phyloP scores from a whole-genome alignment of 2,329 filamentous ascomycete genomes.

The Trichophyton schoenleinii region DNA sequence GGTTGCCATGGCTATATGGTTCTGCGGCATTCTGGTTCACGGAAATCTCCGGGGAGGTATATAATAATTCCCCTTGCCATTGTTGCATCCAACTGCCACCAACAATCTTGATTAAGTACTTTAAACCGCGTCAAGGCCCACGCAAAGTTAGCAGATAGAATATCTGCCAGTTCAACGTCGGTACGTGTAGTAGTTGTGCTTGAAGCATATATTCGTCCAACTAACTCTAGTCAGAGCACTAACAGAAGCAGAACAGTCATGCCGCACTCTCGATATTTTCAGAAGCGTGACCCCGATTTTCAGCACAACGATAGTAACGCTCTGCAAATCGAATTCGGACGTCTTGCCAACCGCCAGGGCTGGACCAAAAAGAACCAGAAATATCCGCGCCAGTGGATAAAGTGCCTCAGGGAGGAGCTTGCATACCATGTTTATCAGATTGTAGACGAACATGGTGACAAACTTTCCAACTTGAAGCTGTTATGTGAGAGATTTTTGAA shows the following conservation, averaged over 20 bases:
- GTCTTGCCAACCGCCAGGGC: slow-evolving; percentile 2
- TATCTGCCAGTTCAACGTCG: neutral
- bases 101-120: no score
- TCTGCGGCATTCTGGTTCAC: neutral
- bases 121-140: no score
- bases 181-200: no score
- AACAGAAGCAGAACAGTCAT: neutral
- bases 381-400: neutral
- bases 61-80: neutral
- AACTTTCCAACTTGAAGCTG: neutral
- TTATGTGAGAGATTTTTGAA: neutral
- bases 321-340: slow-evolving; percentile 5
- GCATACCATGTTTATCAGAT: neutral
- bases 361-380: slow-evolving; percentile 5
- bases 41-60: neutral
- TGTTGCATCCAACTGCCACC: neutral
- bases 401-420: neutral
- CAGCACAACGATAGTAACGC: slow-evolving; percentile 4
- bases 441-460: neutral
- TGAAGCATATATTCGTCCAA: neutral
- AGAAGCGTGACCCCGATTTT: neutral
- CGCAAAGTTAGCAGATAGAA: no score
- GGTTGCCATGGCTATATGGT: neutral
- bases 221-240: neutral
- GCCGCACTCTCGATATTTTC: slow-evolving; percentile 3